These are phyloP conservation scores for Penicillium sp. DNA, from an alignment of 2,329 filamentous ascomycete species.

Conservation along the genomic window DNA sequence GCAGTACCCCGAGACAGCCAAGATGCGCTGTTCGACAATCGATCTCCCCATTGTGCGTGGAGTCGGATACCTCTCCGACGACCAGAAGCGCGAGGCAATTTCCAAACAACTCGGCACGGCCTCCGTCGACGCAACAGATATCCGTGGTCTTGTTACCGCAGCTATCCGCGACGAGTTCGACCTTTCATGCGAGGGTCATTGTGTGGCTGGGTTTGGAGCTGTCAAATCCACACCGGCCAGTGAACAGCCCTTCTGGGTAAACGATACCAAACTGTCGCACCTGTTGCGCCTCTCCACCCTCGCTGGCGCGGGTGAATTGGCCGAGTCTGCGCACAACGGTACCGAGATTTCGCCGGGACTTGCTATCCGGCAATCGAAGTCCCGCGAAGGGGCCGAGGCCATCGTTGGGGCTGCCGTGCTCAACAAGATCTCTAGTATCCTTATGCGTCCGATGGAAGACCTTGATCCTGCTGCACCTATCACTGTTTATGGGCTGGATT, in stretches of 20 bases:
- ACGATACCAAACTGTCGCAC: conserved; percentile 18
- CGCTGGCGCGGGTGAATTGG: conserved; percentile 7
- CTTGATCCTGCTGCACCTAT: conserved; percentile 16
- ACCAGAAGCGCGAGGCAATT: conserved; percentile 18
- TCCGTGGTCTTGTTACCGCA: conserved; percentile 20
- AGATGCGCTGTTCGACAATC: conserved; percentile 44
- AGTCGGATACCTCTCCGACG: conserved; percentile 21
- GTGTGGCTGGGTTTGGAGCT: conserved; percentile 19
- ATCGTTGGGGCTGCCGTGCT: conserved; percentile 10
- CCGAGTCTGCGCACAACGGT: conserved; percentile 5
- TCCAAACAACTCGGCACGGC: conserved; percentile 16
- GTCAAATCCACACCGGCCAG: conserved; percentile 15
- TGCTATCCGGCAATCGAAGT: conserved; percentile 15
- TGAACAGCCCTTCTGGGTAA: conserved; percentile 22
- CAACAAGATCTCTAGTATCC: conserved; percentile 19
- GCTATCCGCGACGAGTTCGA: conserved; percentile 22
- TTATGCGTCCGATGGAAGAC: conserved; percentile 21
- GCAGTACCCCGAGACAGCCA: conserved; percentile 47
- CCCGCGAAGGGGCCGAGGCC: conserved; percentile 7
- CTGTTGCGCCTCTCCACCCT: conserved; percentile 19
- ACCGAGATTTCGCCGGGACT: conserved; percentile 12
- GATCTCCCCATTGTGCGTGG: conserved; percentile 36
- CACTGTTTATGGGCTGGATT: conserved; percentile 27
- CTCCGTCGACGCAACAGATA: conserved; percentile 18
- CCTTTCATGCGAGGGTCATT: conserved; percentile 17